These are phyloP conservation scores for Gonium pectorale DNA, from an alignment of 139 green algal genomes.

Conservation along the genomic window DNA sequence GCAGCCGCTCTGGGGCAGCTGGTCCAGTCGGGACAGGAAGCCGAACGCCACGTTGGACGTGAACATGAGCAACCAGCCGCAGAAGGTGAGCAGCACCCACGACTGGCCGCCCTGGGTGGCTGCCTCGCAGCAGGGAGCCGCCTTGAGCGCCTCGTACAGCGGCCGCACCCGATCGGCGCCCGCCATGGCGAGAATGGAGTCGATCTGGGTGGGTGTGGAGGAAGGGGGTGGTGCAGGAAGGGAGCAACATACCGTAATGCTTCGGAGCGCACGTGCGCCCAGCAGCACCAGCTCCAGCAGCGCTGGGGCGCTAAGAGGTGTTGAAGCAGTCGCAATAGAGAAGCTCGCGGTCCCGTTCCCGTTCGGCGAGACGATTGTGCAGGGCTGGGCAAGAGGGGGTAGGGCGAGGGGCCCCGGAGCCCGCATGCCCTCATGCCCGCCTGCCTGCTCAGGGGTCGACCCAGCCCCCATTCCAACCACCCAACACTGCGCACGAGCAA, in stretches of 20 bases:
- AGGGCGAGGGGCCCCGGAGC: too few relatives aligned
- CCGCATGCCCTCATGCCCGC: too few relatives aligned
- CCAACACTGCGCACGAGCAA: too few relatives aligned
- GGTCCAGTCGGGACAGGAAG: conserved; percentile 12
- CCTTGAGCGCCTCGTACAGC: conserved; percentile 14
- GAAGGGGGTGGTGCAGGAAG: neutral
- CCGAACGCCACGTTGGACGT: neutral
- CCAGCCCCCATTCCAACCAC: too few relatives aligned
- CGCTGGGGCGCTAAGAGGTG: too few relatives aligned
- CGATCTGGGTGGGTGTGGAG: neutral
- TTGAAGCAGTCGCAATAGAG: too few relatives aligned
- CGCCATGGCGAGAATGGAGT: neutral
- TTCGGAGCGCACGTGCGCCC: too few relatives aligned
- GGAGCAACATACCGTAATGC: too few relatives aligned
- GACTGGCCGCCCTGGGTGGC: neutral
- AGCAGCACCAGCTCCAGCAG: too few relatives aligned
- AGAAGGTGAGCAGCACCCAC: conserved; percentile 23
- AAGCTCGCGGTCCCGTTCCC: too few relatives aligned
- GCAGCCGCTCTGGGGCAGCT: conserved; percentile 1
- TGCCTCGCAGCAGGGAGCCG: conserved; percentile 26
- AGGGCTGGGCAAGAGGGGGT: neutral
- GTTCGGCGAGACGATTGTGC: neutral
- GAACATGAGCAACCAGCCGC: conserved; percentile 31
- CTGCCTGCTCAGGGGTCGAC: too few relatives aligned
- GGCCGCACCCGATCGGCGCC: neutral